These are phyloP conservation scores for Exidia glandulosa DNA, from an alignment of 768 basidiomycete genomes.

Conservation along the genomic window DNA sequence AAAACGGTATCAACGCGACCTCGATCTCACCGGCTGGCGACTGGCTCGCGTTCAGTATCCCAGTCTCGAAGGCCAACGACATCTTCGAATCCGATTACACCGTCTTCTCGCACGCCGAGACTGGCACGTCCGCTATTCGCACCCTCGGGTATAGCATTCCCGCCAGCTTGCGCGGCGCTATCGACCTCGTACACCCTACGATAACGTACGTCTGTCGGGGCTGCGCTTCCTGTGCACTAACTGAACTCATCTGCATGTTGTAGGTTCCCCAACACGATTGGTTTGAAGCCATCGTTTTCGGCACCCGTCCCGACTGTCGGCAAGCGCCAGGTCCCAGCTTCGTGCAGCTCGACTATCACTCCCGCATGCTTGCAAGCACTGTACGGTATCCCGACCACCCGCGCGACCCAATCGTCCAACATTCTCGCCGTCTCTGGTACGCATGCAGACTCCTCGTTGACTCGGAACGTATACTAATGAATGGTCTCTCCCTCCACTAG, in stretches of 20 bases:
- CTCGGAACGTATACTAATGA: not conserved
- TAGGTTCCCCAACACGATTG: too few relatives aligned
- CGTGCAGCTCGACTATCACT: constrained; percentile 17
- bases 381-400: constrained; percentile 20
- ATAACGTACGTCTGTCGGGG: constrained; percentile 13
- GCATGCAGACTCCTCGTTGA: too few relatives aligned
- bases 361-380: constrained; percentile 29
- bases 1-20: constrained; percentile 14
- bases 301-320: too few relatives aligned
- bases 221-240: not conserved
- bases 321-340: constrained; percentile 9
- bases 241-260: too few relatives aligned
- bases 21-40: constrained; percentile 16
- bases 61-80: constrained; percentile 17
- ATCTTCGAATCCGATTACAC: constrained; percentile 19
- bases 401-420: not conserved
- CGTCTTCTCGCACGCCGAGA: constrained; percentile 13
- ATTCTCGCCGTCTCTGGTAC: constrained; percentile 1
- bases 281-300: too few relatives aligned
- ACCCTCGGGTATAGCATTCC: constrained; percentile 21
- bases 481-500: not conserved
- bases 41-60: constrained; percentile 18
- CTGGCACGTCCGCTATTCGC: constrained; percentile 13
- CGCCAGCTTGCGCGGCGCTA: constrained; percentile 11
- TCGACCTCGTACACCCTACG: constrained; percentile 21